Base-by-base conservation (phyloP, 768 basidiomycete species). In the Hysterangium stoloniferum region DNA sequence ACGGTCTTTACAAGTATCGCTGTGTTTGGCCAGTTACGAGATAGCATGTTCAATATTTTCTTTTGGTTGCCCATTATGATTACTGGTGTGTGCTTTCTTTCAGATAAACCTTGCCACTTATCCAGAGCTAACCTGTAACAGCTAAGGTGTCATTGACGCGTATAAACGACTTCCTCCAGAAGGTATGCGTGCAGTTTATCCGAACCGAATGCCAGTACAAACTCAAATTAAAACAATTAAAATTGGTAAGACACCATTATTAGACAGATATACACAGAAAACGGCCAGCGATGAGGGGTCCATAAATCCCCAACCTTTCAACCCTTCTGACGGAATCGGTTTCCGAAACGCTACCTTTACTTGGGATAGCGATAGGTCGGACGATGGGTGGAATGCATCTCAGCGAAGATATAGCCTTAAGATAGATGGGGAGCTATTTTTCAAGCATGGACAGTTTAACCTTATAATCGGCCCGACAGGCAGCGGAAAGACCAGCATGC, bases 11-110 rank as follows among this genome's bases (percentile, higher is more conserved):
- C 63, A 1, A 65, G 62, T 48, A 65, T 70, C 54, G 61, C 66
- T 12, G 68, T 71, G 11, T 72, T 72, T 53, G 68, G 66, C 34
- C 54, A 65, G 31, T 54, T 72, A 9, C 59, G 66, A 29, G 60
- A 60, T 27, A 61, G 61, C 19, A 31, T 59, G 22, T 52, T 47
- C 24, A 27, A 22, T 25, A 48, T 48, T 3, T 55, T 57, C 35
- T 57, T 34, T 24, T 17, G 41, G 7, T 8, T 52, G 19, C 45
- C 45, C 19, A 32, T 12, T 4, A 22, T 29, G 4, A 13, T 46
- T 20, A 46, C 20, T 15, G 45, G 45, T 46, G 20, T 46, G 27
- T 28, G 2, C 1, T 2, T 9, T 4, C 13, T 11, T 34, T n/a
- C n/a, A 22, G 20, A 44, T 34, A 5, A 37, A 11, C 31, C 29